These are phyloP conservation scores for Gossypium sturtianum DNA, from an alignment of 345 rosid species.

Conservation along the genomic window DNA sequence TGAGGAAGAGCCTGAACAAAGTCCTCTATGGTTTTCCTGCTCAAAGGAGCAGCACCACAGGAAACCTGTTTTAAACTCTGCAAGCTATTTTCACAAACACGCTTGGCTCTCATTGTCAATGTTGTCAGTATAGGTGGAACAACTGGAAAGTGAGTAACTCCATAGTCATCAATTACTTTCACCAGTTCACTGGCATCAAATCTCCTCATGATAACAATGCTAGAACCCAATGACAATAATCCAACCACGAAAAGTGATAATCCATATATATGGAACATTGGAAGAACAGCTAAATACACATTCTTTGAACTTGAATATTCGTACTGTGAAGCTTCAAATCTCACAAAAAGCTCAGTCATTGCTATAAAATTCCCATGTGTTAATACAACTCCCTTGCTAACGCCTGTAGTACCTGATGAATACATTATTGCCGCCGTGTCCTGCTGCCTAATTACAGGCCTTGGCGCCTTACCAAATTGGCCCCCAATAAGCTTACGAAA, in stretches of 20 bases:
- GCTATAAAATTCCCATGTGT: slow-evolving; percentile 74
- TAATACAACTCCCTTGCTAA: slow-evolving; percentile 69
- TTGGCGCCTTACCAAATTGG: slow-evolving; percentile 14
- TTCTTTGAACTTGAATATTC: slow-evolving; percentile 35
- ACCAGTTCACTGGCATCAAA: slow-evolving; percentile 45
- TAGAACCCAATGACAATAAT: slow-evolving; percentile 56
- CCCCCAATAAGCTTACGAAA: slow-evolving; percentile 36
- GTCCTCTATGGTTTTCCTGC: slow-evolving; percentile 43
- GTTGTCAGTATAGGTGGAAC: slow-evolving; percentile 72
- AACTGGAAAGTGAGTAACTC: slow-evolving; percentile 69
- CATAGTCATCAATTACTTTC: slow-evolving; percentile 40
- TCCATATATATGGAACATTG: slow-evolving; percentile 85
- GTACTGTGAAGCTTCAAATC: slow-evolving; percentile 15
- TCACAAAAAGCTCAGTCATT: slow-evolving; percentile 57
- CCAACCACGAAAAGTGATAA: slow-evolving; percentile 60
- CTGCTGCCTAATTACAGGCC: slow-evolving; percentile 52
- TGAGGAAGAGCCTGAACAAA: slow-evolving; percentile 46
- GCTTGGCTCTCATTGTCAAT: slow-evolving; percentile 37
- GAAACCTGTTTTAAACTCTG: slow-evolving; percentile 79
- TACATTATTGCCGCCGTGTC: slow-evolving; percentile 77
- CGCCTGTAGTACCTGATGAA: slow-evolving; percentile 84
- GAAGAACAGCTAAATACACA: slow-evolving; percentile 62
- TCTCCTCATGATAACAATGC: slow-evolving; percentile 66
- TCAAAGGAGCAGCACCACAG: slow-evolving; percentile 73
- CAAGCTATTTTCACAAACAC: slow-evolving; percentile 31